These are phyloP conservation scores for Penicillium diatomitis DNA, from an alignment of 495 filamentous ascomycete species.

Conservation along the genomic window DNA sequence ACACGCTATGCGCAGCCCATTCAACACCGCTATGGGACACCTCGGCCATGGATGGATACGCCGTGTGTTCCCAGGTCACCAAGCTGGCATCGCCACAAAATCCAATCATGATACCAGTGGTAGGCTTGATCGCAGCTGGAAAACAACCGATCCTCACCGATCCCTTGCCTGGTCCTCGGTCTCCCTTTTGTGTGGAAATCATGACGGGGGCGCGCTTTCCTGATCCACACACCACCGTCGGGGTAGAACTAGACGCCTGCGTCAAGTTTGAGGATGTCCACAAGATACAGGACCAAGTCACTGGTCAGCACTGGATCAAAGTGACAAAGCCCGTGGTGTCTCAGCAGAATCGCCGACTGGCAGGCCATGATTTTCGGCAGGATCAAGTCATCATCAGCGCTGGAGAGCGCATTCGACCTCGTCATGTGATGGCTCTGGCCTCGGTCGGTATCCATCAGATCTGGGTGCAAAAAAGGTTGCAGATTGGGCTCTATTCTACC, in stretches of 20 bases:
- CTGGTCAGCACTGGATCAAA: neutral
- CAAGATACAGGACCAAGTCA: neutral
- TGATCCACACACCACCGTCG: neutral
- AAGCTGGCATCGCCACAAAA: neutral
- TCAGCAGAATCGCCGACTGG: neutral
- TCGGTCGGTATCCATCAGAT: neutral
- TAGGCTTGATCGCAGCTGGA: neutral
- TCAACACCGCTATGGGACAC: neutral
- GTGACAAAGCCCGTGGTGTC: neutral
- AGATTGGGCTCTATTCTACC: neutral
- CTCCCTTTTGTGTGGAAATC: neutral
- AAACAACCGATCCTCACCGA: neutral
- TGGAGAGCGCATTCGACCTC: neutral
- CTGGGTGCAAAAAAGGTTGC: neutral
- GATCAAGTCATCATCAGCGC: neutral
- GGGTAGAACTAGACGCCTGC: neutral
- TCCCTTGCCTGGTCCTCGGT: neutral
- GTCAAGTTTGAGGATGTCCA: neutral
- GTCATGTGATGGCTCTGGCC: neutral
- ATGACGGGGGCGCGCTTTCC: neutral
- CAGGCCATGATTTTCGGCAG: neutral
- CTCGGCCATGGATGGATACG: neutral
- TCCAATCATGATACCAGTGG: neutral
- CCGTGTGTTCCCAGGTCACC: neutral
- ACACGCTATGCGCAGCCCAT: neutral